Base-by-base conservation (phyloP, 805 yeast genomes). In the Cyberlindnera americana region DNA sequence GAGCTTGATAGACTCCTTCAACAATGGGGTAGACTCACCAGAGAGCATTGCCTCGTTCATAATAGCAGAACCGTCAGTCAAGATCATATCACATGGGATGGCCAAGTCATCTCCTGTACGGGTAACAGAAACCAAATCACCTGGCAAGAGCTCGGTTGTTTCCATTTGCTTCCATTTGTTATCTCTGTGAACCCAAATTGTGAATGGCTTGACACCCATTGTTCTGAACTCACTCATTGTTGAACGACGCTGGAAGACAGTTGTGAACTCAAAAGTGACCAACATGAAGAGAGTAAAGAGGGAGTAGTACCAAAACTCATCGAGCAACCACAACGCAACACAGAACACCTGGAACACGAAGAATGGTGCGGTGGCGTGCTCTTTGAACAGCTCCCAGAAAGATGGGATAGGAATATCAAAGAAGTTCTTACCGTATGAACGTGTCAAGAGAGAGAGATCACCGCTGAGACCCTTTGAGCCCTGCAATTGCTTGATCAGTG, bases 21-120 rank as follows among this genome's bases (percentile, higher is more conserved):
- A 77, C 52, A 93, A 70, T 6, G 99, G 99, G 31, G 99, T 93
- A 6, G 97, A 89, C 68, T 93, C 99, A 62, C 99, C 99, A 5
- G 96, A 87, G 41, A 93, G 79, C 99, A 93, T 93, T 18, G 99
- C 99, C 72, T 93, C 99, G 60, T 93, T 93, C 33, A 93, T 95
- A 58, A 93, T 93, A 50, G 95, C 93, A 15, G 95, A 75, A 37
- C 99, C 99, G 54, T 83, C 90, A 37, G 87, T 63, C 33, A 93
- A 70, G 26, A 93, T 64, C 65, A 93, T 65, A 64, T 93, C 99
- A 69, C 99, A 93, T 14, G 99, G 97, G 39, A 93, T 67, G 2
- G 98, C 96, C 47, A 83, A 76, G 40, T 88, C 98, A 36, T 91
- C 99, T 38, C 72, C 81, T 6, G 96, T 85, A 69, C 99, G 83